A percentile compares a stretch with the other conserved stretches of the same genome.
phyloP scores from a whole-genome alignment of 1,284 basidiomycete species.

The Athelia psychrophila region DNA sequence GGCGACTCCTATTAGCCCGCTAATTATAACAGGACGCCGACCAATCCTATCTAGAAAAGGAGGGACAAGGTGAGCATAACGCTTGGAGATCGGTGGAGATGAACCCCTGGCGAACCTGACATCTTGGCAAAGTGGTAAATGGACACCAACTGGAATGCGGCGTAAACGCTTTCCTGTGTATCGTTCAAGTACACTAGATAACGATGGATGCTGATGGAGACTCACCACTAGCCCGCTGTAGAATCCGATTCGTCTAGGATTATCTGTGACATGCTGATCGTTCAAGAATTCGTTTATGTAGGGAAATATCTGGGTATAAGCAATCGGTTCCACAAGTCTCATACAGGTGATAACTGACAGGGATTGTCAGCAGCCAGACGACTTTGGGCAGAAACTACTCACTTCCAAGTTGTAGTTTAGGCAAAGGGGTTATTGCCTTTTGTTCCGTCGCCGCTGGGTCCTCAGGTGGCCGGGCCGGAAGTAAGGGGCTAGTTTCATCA shows the following conservation, averaged over 20 bases:
- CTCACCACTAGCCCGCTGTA: slow-evolving; percentile 39
- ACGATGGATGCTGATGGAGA: slow-evolving; percentile 2
- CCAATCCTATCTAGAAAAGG: slow-evolving; percentile 63
- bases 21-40: slow-evolving; percentile 59
- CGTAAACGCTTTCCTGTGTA: slow-evolving; percentile 58
- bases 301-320: slow-evolving; percentile 34
- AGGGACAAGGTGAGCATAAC: background rate
- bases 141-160: slow-evolving; percentile 57
- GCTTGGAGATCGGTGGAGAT: background rate
- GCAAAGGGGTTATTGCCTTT: slow-evolving; percentile 12
- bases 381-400: background rate
- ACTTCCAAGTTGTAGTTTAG: slow-evolving; percentile 19
- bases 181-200: too few species aligned
- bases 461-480: background rate
- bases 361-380: too few species aligned
- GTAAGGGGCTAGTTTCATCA: background rate
- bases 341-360: slow-evolving; percentile 29
- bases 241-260: slow-evolving; percentile 35
- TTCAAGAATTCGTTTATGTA: slow-evolving; percentile 39
- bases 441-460: background rate
- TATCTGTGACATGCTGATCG: slow-evolving; percentile 29
- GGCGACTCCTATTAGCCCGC: slow-evolving; percentile 51
- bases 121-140: slow-evolving; percentile 64
- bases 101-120: slow-evolving; percentile 42
- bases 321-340: slow-evolving; percentile 36